Conservation (phyloP, 2,329 filamentous ascomycete species). For the Juglanconis oblonga region DNA sequence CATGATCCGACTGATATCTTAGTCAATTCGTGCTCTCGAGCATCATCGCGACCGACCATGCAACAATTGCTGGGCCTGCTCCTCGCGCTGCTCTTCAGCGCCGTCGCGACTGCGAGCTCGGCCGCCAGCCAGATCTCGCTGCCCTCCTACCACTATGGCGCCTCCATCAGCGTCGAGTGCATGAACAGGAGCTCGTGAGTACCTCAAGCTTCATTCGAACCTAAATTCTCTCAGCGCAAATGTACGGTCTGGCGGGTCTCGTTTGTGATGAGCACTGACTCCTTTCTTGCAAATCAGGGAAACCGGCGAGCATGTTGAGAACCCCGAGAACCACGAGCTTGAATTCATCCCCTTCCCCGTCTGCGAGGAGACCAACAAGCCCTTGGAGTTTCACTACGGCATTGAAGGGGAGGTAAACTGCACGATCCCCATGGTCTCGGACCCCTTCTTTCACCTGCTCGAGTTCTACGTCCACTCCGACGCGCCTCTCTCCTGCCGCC, state of each 20-base stretch:
- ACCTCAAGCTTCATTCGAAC: neutral
- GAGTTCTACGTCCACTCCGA: conserved; percentile 99
- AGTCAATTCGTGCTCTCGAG: conserved; percentile 6
- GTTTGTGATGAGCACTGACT: neutral
- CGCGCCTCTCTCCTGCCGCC: conserved; percentile 85
- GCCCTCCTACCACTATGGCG: conserved; percentile 64
- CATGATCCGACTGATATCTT: conserved; percentile 7
- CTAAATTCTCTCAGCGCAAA: no score
- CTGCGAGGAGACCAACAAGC: conserved; percentile 82
- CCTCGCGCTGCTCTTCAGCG: conserved; percentile 8
- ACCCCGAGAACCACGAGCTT: conserved; percentile 69
- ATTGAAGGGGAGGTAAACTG: conserved; percentile 79
- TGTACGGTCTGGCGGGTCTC: no score
- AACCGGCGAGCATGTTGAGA: conserved; percentile 85
- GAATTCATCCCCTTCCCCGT: conserved; percentile 88
- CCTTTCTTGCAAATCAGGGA: conserved; percentile 53
- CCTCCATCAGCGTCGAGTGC: conserved; percentile 67
- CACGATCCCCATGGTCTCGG: conserved; percentile 73
- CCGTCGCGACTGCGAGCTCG: neutral
- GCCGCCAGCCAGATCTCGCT: conserved; percentile 39
- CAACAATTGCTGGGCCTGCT: conserved; percentile 8
- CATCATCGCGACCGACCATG: conserved; percentile 11
- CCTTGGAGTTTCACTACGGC: conserved; percentile 85
- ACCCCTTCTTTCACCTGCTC: conserved; percentile 82
- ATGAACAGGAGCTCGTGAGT: conserved; percentile 71